phyloP scores from a whole-genome alignment of 1,284 basidiomycete species.

The Sphagnurus paluster region DNA sequence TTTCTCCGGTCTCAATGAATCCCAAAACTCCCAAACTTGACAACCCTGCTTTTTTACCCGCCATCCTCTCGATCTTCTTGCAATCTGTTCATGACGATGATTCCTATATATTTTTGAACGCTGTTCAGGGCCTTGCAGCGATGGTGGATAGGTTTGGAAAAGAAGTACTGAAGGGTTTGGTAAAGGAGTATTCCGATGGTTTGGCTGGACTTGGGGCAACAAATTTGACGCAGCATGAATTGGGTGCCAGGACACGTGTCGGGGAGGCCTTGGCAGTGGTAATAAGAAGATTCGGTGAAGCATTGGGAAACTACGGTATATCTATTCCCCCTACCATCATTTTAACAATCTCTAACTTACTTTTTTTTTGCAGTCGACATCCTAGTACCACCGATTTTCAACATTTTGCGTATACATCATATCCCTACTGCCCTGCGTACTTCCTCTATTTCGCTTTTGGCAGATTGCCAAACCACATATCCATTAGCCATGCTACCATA shows the following conservation, averaged over 20 bases:
- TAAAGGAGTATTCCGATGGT: conserved; percentile 62
- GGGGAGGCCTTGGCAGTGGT: conserved; percentile 88
- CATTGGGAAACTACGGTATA: conserved; percentile 72
- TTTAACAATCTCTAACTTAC: conserved; percentile 4
- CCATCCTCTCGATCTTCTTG: conserved; percentile 87
- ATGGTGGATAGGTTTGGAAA: conserved; percentile 81
- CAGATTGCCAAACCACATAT: conserved; percentile 68
- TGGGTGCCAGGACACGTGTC: conserved; percentile 80
- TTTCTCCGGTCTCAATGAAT: conserved; percentile 38
- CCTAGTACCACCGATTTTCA: conserved; percentile 71
- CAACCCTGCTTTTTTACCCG: conserved; percentile 71
- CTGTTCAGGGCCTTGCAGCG: conserved; percentile 84
- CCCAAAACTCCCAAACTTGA: conserved; percentile 30
- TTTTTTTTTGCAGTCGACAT: conserved; percentile 68
- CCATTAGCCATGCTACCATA: conserved; percentile 66
- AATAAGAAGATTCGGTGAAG: conserved; percentile 72
- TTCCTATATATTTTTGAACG: conserved; percentile 93
- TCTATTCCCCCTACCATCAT: conserved; percentile 13
- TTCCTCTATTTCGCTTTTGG: conserved; percentile 82
- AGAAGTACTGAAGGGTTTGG: conserved; percentile 67
- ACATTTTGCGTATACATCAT: conserved; percentile 54
- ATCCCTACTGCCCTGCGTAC: conserved; percentile 76
- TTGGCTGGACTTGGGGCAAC: conserved; percentile 48
- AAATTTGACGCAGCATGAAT: conserved; percentile 59
- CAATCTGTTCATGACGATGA: conserved; percentile 90